Evolutionary conservation across 177 flowering plant species (phyloP).

Genomic region (Vitis hybrid): DNA sequence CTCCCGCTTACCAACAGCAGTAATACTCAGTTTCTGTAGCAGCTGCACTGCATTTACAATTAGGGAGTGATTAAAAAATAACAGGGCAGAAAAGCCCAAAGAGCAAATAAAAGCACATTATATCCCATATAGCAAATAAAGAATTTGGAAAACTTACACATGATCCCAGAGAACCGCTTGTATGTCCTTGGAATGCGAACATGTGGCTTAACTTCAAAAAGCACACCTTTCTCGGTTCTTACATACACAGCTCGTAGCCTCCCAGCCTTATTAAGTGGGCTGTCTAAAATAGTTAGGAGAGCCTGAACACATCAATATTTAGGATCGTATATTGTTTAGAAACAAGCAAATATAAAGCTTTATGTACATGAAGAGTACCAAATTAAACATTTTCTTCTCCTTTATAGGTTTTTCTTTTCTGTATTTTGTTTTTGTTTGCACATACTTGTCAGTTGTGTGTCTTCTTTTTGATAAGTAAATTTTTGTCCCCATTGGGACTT

Average conservation of each 20-base stretch:
- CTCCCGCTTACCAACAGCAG: constrained; percentile 73
- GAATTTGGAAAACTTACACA: constrained; percentile 61
- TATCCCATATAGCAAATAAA: background rate
- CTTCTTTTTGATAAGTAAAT: no score
- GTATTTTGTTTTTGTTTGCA: no score
- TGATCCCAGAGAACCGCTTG: constrained; percentile 79
- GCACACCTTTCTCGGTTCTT: constrained; percentile 79
- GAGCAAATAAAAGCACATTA: background rate
- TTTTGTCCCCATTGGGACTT: no score
- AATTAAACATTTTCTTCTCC: background rate
- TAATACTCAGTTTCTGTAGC: constrained; percentile 72
- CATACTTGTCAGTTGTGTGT: no score
- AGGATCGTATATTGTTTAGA: background rate
- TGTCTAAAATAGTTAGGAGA: constrained; percentile 70
- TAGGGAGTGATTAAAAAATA: background rate
- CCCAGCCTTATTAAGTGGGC: constrained; percentile 88
- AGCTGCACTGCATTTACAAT: constrained; percentile 69
- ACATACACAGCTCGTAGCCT: constrained; percentile 74
- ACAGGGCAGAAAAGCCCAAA: background rate
- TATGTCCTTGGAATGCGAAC: constrained; percentile 89
- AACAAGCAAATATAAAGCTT: background rate
- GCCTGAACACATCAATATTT: constrained; percentile 48
- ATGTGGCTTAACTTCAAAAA: constrained; percentile 88
- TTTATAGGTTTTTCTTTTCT: no score
- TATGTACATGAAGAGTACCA: background rate